phyloP scores from a whole-genome alignment of 2,329 filamentous ascomycete genomes.

The Geosmithia flava region DNA sequence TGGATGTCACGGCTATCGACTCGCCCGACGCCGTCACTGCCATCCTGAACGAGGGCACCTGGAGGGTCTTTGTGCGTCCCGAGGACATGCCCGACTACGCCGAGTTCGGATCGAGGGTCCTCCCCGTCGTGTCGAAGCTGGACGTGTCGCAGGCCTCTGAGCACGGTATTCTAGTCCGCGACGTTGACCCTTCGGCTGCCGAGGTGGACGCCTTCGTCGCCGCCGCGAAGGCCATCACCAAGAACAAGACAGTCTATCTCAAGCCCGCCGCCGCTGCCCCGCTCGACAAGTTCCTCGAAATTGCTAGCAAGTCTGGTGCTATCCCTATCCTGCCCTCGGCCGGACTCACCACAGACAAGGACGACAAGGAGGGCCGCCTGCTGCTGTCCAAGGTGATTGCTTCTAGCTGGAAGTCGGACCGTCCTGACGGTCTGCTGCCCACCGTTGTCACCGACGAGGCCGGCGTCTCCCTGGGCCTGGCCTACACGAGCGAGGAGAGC shows the following conservation, averaged over 20 bases:
- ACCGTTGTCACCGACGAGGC: constrained; percentile 87
- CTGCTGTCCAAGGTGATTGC: constrained; percentile 61
- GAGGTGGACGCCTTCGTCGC: constrained; percentile 30
- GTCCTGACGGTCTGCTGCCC: constrained; percentile 71
- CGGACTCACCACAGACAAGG: constrained; percentile 54
- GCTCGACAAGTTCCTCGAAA: constrained; percentile 31
- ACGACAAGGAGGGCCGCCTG: constrained; percentile 35
- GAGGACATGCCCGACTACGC: constrained; percentile 50
- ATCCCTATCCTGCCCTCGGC: constrained; percentile 67
- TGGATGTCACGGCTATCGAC: constrained; percentile 62
- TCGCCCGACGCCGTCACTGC: constrained; percentile 63
- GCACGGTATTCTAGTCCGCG: constrained; percentile 38
- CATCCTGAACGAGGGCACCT: constrained; percentile 74
- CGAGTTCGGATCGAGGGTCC: constrained; percentile 43
- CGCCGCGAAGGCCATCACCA: constrained; percentile 26
- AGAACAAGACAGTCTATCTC: constrained; percentile 35
- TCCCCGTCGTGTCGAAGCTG: constrained; percentile 34
- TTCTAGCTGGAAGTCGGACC: constrained; percentile 66
- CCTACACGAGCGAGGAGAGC: constrained; percentile 90
- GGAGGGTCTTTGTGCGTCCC: constrained; percentile 69
- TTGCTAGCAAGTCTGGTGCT: constrained; percentile 37
- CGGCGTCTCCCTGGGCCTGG: constrained; percentile 73
- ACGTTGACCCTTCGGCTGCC: constrained; percentile 31
- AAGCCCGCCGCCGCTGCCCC: constrained; percentile 33
- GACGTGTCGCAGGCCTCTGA: constrained; percentile 32